These are phyloP conservation scores for Lecanicillium sp. DNA, from an alignment of 2,329 filamentous ascomycete genomes.

Conservation along the genomic window DNA sequence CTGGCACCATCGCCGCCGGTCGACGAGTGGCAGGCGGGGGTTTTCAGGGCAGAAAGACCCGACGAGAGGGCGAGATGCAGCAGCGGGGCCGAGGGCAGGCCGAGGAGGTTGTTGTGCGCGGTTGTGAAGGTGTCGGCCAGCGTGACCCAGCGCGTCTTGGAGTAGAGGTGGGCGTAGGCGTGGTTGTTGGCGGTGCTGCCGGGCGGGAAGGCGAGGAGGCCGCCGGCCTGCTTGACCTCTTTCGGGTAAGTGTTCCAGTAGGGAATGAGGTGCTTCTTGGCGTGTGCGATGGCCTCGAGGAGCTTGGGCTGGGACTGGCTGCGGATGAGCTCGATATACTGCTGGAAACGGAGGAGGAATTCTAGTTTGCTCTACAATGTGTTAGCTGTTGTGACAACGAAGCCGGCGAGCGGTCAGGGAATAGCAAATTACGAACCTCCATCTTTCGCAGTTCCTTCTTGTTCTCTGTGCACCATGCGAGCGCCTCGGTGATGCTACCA, in stretches of 20 bases:
- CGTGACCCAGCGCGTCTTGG: slow-evolving; percentile 62
- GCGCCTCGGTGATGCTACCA: slow-evolving; percentile 68
- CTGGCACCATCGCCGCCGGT: not conserved
- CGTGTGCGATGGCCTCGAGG: slow-evolving; percentile 73
- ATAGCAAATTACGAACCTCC: slow-evolving; percentile 57
- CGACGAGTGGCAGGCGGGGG: slow-evolving; percentile 71
- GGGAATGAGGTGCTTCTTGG: slow-evolving; percentile 71
- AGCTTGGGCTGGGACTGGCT: slow-evolving; percentile 57
- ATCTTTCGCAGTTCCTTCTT: slow-evolving; percentile 87
- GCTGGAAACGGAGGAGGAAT: slow-evolving; percentile 87
- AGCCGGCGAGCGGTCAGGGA: not conserved
- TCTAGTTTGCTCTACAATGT: slow-evolving; percentile 67
- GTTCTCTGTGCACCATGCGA: slow-evolving; percentile 90
- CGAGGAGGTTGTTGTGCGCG: slow-evolving; percentile 81
- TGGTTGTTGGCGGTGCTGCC: slow-evolving; percentile 31
- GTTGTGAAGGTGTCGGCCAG: slow-evolving; percentile 75
- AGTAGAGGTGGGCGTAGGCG: slow-evolving; percentile 59
- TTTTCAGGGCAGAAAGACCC: slow-evolving; percentile 91
- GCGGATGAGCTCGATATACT: slow-evolving; percentile 87
- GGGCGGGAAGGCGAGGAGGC: slow-evolving; percentile 69
- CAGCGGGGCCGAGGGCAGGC: slow-evolving; percentile 73
- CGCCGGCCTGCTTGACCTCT: slow-evolving; percentile 68
- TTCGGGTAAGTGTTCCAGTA: slow-evolving; percentile 62
- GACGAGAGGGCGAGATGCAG: slow-evolving; percentile 87
- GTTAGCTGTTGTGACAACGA: not conserved